Percentiles rank a stretch among this genome's conserved stretches.
phyloP scores from a whole-genome alignment of 805 yeast genomes.

The Saturnispora zaruensis region DNA sequence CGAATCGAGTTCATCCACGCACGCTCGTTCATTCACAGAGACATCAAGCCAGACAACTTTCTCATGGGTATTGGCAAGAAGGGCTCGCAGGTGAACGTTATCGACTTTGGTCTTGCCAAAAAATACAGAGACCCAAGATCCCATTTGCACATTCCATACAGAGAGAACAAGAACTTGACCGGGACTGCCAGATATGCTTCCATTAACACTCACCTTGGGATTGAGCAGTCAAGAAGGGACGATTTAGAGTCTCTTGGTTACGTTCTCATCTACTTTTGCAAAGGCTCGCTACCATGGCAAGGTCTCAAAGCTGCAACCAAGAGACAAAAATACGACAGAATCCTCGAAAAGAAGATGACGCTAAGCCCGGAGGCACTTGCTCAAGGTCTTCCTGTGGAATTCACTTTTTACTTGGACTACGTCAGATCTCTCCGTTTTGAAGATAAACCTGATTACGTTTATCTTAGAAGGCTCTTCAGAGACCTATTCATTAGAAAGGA shows the following conservation, averaged over 20 bases:
- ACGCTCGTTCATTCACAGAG: conserved; percentile 79
- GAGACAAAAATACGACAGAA: conserved; percentile 93
- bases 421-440: conserved; percentile 87
- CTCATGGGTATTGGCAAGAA: conserved; percentile 86
- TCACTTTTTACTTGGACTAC: conserved; percentile 78
- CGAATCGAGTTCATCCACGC: conserved; percentile 95
- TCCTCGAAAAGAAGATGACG: conserved; percentile 89
- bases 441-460: conserved; percentile 91
- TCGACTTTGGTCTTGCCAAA: conserved; percentile 90
- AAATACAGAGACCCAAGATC: conserved; percentile 92
- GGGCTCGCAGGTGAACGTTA: conserved; percentile 91
- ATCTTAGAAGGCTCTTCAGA: conserved; percentile 79
- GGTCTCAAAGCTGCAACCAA: conserved; percentile 95
- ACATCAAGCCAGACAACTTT: conserved; percentile 77
- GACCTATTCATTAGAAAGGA: conserved; percentile 83
- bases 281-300: conserved; percentile 98
- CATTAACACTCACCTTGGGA: conserved; percentile 91
- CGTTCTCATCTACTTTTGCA: conserved; percentile 86
- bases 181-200: conserved; percentile 98
- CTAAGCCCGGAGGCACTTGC: conserved; percentile 81
- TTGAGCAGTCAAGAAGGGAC: conserved; percentile 94
- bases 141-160: conserved; percentile 89
- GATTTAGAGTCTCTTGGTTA: conserved; percentile 93
- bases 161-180: conserved; percentile 91
- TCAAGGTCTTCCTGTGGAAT: conserved; percentile 86